Conservation (phyloP, 2,329 filamentous ascomycete species). For the Emydomyces testavorans region DNA sequence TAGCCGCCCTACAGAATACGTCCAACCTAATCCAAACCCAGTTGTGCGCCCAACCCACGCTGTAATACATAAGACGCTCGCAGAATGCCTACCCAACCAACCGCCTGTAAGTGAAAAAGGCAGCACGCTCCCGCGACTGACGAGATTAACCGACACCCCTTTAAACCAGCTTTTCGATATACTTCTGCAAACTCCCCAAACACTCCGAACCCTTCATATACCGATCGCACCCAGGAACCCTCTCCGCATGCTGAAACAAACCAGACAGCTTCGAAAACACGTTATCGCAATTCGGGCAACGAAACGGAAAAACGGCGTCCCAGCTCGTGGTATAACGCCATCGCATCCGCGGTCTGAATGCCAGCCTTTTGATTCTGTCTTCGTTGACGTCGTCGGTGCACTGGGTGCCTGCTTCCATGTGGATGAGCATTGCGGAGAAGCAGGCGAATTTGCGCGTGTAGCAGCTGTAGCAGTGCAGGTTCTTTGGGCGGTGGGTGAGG, state of each 20-base stretch:
- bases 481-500: conserved; percentile 15
- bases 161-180: background rate
- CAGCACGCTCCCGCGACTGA: no score
- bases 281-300: conserved; percentile 16
- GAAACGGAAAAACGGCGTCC: conserved; percentile 10
- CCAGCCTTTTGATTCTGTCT: background rate
- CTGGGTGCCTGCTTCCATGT: conserved; percentile 20
- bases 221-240: background rate
- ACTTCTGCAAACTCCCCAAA: background rate
- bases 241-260: conserved; percentile 21
- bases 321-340: background rate
- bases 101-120: no score
- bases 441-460: conserved; percentile 15
- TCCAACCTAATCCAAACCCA: no score
- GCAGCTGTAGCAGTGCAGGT: conserved; percentile 18
- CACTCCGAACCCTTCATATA: background rate
- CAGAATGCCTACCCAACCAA: no score
- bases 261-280: conserved; percentile 16
- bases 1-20: no score
- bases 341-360: background rate
- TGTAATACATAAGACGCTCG: no score
- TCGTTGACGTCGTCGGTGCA: conserved; percentile 14
- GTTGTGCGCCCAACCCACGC: no score
- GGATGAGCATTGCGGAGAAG: conserved; percentile 21
- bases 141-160: no score